Conservation (phyloP, 116 monocot genomes). For the Phalaenopsis hybrid region DNA sequence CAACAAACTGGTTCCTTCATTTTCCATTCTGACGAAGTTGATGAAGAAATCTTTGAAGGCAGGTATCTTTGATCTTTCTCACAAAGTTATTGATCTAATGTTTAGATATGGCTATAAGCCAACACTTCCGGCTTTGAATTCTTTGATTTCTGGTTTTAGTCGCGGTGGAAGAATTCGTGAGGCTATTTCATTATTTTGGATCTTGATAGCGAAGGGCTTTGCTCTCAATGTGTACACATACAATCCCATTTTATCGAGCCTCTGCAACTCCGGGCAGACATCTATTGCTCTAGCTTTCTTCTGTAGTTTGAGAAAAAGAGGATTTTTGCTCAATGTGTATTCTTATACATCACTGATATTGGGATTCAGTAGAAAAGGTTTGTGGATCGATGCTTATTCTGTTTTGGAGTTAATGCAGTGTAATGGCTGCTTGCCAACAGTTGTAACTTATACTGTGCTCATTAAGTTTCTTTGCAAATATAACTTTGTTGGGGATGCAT, state of each 20-base stretch:
- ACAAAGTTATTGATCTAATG: constrained; percentile 33
- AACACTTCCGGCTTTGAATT: constrained; percentile 19
- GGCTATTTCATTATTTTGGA: constrained; percentile 31
- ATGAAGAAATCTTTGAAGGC: constrained; percentile 39
- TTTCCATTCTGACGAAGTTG: constrained; percentile 26
- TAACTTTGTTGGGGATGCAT: constrained; percentile 23
- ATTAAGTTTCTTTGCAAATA: constrained; percentile 45
- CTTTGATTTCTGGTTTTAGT: constrained; percentile 26
- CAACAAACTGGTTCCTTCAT: constrained; percentile 37
- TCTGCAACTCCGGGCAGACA: constrained; percentile 39
- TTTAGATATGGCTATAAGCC: constrained; percentile 28
- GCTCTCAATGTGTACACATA: constrained; percentile 31
- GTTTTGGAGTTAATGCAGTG: constrained; percentile 30
- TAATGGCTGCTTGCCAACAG: constrained; percentile 36
- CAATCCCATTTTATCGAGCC: constrained; percentile 51
- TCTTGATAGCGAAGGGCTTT: constrained; percentile 31
- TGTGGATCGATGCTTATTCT: constrained; percentile 41
- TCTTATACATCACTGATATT: constrained; percentile 53
- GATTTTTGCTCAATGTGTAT: constrained; percentile 31
- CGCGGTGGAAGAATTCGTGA: constrained; percentile 14
- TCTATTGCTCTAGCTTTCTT: constrained; percentile 36
- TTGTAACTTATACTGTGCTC: constrained; percentile 45
- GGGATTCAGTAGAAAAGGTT: constrained; percentile 41
- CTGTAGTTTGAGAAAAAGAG: constrained; percentile 43
- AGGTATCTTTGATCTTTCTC: constrained; percentile 16